Percentiles rank a stretch among this genome's conserved stretches.
Conservation (phyloP, 2,329 filamentous ascomycete species). For the Emmonsiellopsis sp. region DNA sequence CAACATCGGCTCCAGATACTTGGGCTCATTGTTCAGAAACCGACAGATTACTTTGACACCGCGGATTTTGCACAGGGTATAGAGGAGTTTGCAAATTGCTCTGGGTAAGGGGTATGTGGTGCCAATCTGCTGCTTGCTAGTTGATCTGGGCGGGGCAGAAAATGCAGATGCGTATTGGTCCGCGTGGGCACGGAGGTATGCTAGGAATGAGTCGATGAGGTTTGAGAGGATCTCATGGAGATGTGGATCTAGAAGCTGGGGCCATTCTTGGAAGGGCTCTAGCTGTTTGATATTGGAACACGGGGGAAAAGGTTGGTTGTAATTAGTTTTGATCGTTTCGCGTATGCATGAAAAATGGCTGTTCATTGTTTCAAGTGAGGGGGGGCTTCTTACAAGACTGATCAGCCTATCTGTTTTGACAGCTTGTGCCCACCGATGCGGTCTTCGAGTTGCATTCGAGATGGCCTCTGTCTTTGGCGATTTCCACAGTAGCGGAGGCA, state of each 20-base stretch:
- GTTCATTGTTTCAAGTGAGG: not conserved
- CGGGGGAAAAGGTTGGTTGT: not conserved
- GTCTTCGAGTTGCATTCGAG: constrained; percentile 15
- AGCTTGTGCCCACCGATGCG: constrained; percentile 29
- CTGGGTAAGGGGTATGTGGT: constrained; percentile 46
- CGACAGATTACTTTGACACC: constrained; percentile 86
- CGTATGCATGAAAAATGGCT: constrained; percentile 1
- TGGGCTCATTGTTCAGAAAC: constrained; percentile 84
- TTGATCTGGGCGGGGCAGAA: constrained; percentile 17
- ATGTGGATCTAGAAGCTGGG: constrained; percentile 81
- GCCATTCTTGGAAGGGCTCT: constrained; percentile 89
- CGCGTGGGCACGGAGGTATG: constrained; percentile 44
- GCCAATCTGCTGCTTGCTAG: constrained; percentile 21
- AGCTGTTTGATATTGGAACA: constrained; percentile 36
- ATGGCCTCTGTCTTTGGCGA: constrained; percentile 13
- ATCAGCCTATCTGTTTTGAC: constrained; percentile 31
- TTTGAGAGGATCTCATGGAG: constrained; percentile 65
- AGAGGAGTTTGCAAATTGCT: constrained; percentile 71
- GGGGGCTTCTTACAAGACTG: constrained; percentile 25
- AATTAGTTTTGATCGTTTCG: constrained; percentile 9
- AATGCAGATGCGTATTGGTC: constrained; percentile 28
- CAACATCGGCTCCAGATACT: constrained; percentile 71
- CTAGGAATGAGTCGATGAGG: constrained; percentile 66
- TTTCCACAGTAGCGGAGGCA: constrained; percentile 35
- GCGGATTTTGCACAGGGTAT: constrained; percentile 87